phyloP scores from a whole-genome alignment of 768 basidiomycete genomes.

The Dictyophora rubrovolvata region DNA sequence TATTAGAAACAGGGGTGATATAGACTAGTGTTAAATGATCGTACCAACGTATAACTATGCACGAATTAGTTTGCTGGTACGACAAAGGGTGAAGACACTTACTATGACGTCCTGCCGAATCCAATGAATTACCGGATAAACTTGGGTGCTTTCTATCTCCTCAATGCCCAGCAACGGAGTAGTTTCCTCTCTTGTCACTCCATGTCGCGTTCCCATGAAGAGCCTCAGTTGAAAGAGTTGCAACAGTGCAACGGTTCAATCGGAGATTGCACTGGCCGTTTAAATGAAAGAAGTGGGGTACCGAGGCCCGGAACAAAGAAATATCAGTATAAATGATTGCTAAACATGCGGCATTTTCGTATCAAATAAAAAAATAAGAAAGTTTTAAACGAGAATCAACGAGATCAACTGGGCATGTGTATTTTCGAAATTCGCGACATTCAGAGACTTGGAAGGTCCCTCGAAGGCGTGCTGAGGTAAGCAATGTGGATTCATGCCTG shows the following conservation, averaged over 20 bases:
- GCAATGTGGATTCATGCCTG: conserved; percentile 40
- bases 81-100: background rate
- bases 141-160: conserved; percentile 4
- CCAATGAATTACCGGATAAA: conserved; percentile 6
- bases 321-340: background rate
- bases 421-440: too few relatives aligned
- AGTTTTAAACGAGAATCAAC: background rate
- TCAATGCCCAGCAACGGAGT: background rate
- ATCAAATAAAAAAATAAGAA: background rate
- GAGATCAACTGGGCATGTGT: too few relatives aligned
- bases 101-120: conserved; percentile 12
- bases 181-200: background rate
- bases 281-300: background rate
- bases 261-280: background rate
- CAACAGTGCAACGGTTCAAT: background rate
- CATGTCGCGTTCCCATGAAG: background rate
- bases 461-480: background rate
- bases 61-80: background rate
- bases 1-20: background rate
- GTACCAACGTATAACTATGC: conserved; percentile 23
- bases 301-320: background rate
- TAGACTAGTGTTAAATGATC: background rate
- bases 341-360: background rate
- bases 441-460: too few relatives aligned
- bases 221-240: background rate